Evolutionary conservation across 257 asterid genomes (phyloP).

Genomic region (Anisodus tanguticus): DNA sequence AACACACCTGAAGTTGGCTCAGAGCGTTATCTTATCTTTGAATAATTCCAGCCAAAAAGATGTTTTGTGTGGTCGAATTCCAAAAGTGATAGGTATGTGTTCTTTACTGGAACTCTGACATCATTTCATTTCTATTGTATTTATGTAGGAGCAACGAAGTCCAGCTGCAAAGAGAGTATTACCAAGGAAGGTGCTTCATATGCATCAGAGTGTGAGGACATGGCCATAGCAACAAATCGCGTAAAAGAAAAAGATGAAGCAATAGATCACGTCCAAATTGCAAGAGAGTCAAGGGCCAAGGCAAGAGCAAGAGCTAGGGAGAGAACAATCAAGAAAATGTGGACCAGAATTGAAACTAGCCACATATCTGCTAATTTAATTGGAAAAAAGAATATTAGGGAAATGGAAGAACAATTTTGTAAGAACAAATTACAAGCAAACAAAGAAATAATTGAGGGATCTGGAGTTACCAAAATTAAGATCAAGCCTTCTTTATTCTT

Average conservation of each 20-base stretch:
- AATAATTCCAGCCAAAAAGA: too few species aligned
- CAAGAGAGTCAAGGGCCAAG: conserved; percentile 66
- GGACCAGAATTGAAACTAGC: conserved; percentile 32
- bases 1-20: background rate
- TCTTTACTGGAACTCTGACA: background rate
- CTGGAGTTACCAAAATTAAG: conserved; percentile 42
- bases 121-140: background rate
- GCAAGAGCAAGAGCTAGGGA: conserved; percentile 94
- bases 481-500: conserved; percentile 39
- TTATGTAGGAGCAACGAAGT: conserved; percentile 12
- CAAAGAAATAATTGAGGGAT: conserved; percentile 47
- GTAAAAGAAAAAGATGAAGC: background rate
- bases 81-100: too few species aligned
- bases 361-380: background rate
- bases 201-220: conserved; percentile 40
- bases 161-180: background rate
- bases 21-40: background rate
- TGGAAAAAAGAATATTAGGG: background rate
- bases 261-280: conserved; percentile 13
- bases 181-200: background rate
- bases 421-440: conserved; percentile 18
- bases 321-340: conserved; percentile 69
- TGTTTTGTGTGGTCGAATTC: background rate
- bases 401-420: background rate
- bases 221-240: background rate